These are phyloP conservation scores for Pyrus bretschneideri DNA, from an alignment of 306 rosid genomes.

Conservation along the genomic window DNA sequence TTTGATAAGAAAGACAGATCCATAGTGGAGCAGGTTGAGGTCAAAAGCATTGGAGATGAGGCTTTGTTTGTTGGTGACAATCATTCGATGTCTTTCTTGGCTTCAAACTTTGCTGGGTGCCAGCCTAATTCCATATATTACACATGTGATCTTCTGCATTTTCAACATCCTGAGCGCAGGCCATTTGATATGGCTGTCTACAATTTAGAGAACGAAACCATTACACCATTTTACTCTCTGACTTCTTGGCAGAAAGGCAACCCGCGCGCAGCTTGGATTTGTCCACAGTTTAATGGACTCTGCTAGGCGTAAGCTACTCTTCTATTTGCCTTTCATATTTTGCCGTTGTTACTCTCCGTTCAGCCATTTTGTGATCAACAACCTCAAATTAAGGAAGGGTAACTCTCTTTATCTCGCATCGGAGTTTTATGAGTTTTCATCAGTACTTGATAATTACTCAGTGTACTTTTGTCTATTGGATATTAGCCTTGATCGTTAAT, in stretches of 20 bases:
- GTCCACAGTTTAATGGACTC: background rate
- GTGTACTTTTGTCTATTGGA: background rate
- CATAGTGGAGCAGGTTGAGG: background rate
- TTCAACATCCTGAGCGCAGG: background rate
- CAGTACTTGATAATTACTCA: too few species aligned
- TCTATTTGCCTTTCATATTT: background rate
- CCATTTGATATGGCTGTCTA: background rate
- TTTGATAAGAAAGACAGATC: background rate
- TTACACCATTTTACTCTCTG: background rate
- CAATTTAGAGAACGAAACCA: background rate
- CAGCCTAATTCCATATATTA: background rate
- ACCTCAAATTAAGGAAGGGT: background rate
- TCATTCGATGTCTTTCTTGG: background rate
- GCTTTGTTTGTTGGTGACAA: background rate
- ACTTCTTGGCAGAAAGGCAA: background rate
- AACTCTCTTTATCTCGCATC: background rate
- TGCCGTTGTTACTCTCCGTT: background rate
- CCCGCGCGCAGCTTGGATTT: background rate
- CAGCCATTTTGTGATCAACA: background rate
- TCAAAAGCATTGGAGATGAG: too few species aligned
- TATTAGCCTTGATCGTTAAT: background rate
- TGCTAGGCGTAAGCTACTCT: background rate
- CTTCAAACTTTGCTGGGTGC: background rate
- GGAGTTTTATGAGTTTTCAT: too few species aligned
- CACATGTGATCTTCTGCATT: background rate